Base-by-base conservation (phyloP, 805 yeast genomes). In the Cyberlindnera petersonii region DNA sequence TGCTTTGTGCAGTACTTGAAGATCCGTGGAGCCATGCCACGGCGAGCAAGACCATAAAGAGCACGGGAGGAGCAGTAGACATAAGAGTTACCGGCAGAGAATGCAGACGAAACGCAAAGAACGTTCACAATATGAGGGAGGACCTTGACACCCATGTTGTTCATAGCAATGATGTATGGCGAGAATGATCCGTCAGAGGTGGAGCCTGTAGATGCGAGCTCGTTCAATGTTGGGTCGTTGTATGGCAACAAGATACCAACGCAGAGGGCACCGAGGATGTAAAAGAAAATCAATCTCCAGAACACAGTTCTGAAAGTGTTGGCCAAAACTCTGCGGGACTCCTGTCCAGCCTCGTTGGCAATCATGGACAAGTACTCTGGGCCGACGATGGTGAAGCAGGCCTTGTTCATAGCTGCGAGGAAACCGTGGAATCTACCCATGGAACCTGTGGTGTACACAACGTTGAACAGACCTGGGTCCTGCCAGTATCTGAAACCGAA, bases 341-440 rank as follows among this genome's bases (percentile, higher is more conserved):
- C 71, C 33, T 71, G 66, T 11, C 85, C 78, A n/a, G 82, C 74
- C 59, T 86, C 95, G 33, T 91, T 84, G 5, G 94, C 93, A 22
- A 85, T 76, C 82, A 84, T 79, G 3, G 88, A 73, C 26, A 86
- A 75, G 51, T 83, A 83, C 61, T 86, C 96, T 4, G 95, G 93
- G 1, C 94, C 95, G 7, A 83, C 84, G 48, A 83, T 75, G 15
- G 91, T 81, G 57, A 83, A 86, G 29, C 82, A 66, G 8, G 93
- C 94, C 47, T 77, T 78, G 42, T 75, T 69, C 37, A 85, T 61
- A 43, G 89, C 82, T 1, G 81, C 73, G 55, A 82, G 61, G 51
- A 83, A 83, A 1, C 93, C 95, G 47, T 79, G 75, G 51, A 81
- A 80, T 43, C 79, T 61, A 13, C 91, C 91, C 48, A 72, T 52